phyloP scores from a whole-genome alignment of 345 rosid species.

The Ceriops decandra region DNA sequence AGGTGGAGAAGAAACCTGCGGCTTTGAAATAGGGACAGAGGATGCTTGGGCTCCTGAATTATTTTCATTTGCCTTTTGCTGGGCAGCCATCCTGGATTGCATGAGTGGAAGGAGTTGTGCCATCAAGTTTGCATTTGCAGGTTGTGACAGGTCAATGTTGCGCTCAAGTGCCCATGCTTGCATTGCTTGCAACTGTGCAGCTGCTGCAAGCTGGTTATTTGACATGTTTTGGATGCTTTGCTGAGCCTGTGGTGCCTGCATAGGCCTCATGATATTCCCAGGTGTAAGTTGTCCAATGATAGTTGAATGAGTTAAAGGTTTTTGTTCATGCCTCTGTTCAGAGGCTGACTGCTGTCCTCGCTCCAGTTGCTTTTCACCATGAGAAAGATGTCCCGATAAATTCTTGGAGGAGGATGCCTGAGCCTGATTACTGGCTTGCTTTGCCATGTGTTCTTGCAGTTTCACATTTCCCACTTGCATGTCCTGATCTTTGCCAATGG shows the following conservation, averaged over 20 bases:
- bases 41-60: constrained; percentile 47
- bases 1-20: constrained; percentile 62
- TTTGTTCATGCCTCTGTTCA: constrained; percentile 63
- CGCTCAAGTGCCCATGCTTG: constrained; percentile 87
- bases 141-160: constrained; percentile 84
- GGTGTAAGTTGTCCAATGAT: constrained; percentile 54
- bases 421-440: constrained; percentile 64
- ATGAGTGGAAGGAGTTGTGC: constrained; percentile 69
- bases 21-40: constrained; percentile 56
- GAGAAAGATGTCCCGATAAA: constrained; percentile 58
- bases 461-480: constrained; percentile 55
- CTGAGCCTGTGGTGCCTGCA: constrained; percentile 63
- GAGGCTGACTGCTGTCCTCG: constrained; percentile 45
- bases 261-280: constrained; percentile 54
- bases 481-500: constrained; percentile 65
- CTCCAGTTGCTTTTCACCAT: constrained; percentile 63
- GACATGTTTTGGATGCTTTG: constrained; percentile 57
- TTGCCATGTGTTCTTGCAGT: constrained; percentile 75
- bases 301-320: constrained; percentile 46
- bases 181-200: constrained; percentile 77
- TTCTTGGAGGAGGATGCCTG: constrained; percentile 84
- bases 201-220: constrained; percentile 61
- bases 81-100: constrained; percentile 83
- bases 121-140: constrained; percentile 84
- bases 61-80: constrained; percentile 68